Evolutionary conservation across 169 alveolate genomes (phyloP), one percentile per base, ranked within the genome.

Genomic region (Cryptosporidium parvum): DNA sequence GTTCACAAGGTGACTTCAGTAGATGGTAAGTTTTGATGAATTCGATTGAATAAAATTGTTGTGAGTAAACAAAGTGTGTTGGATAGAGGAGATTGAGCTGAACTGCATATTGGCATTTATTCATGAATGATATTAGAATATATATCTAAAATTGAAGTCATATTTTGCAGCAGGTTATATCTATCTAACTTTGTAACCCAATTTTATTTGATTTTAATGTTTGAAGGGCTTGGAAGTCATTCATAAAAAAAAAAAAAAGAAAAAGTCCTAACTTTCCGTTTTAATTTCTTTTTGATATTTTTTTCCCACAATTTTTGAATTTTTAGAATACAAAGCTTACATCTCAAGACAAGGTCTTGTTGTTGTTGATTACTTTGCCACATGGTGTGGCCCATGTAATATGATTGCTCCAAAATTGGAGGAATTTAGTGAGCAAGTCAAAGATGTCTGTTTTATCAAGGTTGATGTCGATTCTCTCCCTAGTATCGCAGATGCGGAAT

Each of bases 361-460:
- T 10, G 92, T 94, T 39, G 94, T 85, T 21, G 96, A 94, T 70
- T 94, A 91, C 86, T 92, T 85, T 73, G 96, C 96, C 0, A 92
- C 94, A 31, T 94, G 96, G 96, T 94, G 96, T 73, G 94, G 93
- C 2, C 96, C 96, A 29, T 94, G 96, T 70, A 73, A 91, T 59
- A 85, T 86, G 56, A 91, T 94, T 91, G 92, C 91, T 31, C 96
- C 96, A 1, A 70, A 75, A 29, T 52, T 80, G 39, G 93, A 71
- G 35, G 92, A 92, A 52, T 72, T 84, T 53, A 89, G 85, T 62
- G 85, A 70, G 1, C 84, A 87, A 16, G 52, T 89, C 58, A 84
- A 86, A 23, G 69, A 85, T 39, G 89, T 65, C 1, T n/a, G 45
- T 21, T 92, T 92, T 67, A 61, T 87, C 53, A 87, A 86, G 73